phyloP scores from a whole-genome alignment of 257 asterid species.

The Solanum piurae region DNA sequence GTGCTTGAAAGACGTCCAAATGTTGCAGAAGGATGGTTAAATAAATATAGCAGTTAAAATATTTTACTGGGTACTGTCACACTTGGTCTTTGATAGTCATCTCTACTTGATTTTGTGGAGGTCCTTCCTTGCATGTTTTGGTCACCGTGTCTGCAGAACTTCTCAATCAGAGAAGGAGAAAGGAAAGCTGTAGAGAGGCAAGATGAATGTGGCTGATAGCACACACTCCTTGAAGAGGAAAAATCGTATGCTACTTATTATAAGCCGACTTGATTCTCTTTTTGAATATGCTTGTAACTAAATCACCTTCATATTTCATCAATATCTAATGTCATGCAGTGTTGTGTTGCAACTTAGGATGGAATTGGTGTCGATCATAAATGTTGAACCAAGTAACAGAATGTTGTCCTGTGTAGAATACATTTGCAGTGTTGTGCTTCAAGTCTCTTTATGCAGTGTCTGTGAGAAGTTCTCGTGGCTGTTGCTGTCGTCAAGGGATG shows the following conservation, averaged over 20 bases:
- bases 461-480: neutral
- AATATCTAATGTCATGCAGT: neutral
- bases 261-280: neutral
- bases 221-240: neutral
- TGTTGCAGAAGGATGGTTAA: neutral
- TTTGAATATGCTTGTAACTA: neutral
- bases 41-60: neutral
- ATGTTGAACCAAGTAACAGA: neutral
- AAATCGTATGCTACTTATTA: neutral
- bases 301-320: neutral
- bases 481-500: neutral
- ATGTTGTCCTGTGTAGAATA: neutral
- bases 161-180: neutral
- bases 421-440: neutral
- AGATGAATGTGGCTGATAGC: neutral
- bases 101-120: neutral
- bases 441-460: neutral
- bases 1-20: neutral
- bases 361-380: neutral
- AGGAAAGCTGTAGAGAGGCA: neutral
- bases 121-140: neutral
- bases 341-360: neutral
- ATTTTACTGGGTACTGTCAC: neutral
- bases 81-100: neutral
- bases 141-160: neutral